Conservation (phyloP, 805 yeast genomes). For the Spathaspora sp. region DNA sequence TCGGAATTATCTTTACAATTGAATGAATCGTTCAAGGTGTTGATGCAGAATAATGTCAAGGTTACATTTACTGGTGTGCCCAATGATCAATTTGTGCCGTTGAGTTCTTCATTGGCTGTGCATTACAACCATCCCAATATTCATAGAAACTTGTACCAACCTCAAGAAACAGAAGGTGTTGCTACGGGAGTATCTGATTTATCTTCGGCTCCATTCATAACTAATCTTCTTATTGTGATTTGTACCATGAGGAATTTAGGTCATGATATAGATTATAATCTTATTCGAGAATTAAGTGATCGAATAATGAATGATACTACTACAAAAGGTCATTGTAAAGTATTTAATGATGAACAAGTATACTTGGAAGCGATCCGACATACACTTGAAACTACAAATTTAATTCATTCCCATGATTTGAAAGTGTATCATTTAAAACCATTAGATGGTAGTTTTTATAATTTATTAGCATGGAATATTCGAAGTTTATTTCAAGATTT, state of each 20-base stretch:
- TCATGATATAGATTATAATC: conserved; percentile 22
- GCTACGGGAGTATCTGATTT: not conserved
- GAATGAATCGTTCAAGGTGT: conserved; percentile 13
- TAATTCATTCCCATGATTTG: conserved; percentile 16
- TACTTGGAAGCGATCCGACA: conserved; percentile 28
- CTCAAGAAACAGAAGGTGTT: conserved; percentile 4
- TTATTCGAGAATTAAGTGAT: conserved; percentile 27
- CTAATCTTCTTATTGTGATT: conserved; percentile 22
- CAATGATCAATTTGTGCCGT: conserved; percentile 36
- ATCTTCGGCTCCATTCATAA: conserved; percentile 25
- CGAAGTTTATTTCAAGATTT: conserved; percentile 36
- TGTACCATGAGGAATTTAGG: conserved; percentile 35
- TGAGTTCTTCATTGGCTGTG: conserved; percentile 27
- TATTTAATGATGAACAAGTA: conserved; percentile 19
- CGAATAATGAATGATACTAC: conserved; percentile 11
- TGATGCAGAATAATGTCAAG: conserved; percentile 27
- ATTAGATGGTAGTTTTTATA: conserved; percentile 1
- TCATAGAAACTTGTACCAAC: conserved; percentile 23
- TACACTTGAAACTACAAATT: conserved; percentile 34
- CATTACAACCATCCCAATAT: conserved; percentile 35
- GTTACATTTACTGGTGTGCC: conserved; percentile 30
- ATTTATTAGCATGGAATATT: conserved; percentile 34
- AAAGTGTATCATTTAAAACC: not conserved
- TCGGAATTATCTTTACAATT: conserved; percentile 15
- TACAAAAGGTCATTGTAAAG: conserved; percentile 22